A percentile compares a stretch with the other conserved stretches of the same genome.
phyloP scores from a whole-genome alignment of 805 yeast species.

The Nakazawaea ishiwadae region DNA sequence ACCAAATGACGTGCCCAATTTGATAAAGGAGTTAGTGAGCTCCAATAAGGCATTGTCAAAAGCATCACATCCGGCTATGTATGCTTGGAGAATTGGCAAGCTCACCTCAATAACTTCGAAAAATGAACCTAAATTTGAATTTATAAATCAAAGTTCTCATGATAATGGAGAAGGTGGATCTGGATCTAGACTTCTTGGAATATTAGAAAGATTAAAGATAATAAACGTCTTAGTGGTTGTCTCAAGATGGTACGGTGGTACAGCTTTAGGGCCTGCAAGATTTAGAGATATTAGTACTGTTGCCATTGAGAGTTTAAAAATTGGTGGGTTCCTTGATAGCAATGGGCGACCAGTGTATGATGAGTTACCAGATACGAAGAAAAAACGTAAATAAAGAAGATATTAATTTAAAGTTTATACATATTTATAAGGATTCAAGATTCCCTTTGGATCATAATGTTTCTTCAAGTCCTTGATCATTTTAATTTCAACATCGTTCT shows the following conservation, averaged over 20 bases:
- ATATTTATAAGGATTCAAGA: slow-evolving; percentile 93
- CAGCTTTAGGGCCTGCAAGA: slow-evolving; percentile 65
- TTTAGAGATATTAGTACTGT: slow-evolving; percentile 62
- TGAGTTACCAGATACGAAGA: not conserved
- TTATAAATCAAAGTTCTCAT: slow-evolving; percentile 50
- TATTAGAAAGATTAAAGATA: slow-evolving; percentile 44
- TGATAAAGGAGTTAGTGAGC: slow-evolving; percentile 36
- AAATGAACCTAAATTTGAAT: slow-evolving; percentile 14
- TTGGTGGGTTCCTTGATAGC: slow-evolving; percentile 26
- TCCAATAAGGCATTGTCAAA: slow-evolving; percentile 40
- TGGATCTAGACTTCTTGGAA: slow-evolving; percentile 52
- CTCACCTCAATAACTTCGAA: slow-evolving; percentile 4
- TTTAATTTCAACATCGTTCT: slow-evolving; percentile 62
- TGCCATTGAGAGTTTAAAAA: slow-evolving; percentile 45
- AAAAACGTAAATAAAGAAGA: not conserved
- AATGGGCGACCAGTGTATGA: not conserved
- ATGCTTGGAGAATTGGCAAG: slow-evolving; percentile 62
- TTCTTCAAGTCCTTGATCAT: slow-evolving; percentile 75
- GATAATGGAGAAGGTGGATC: slow-evolving; percentile 80
- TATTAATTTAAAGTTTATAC: slow-evolving; percentile 32
- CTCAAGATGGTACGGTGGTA: slow-evolving; percentile 81
- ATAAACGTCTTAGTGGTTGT: slow-evolving; percentile 62
- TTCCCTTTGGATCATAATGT: slow-evolving; percentile 87
- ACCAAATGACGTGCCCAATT: slow-evolving; percentile 35
- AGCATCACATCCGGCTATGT: slow-evolving; percentile 70